Percentiles rank a stretch among this genome's conserved stretches.
Evolutionary conservation across 2,329 filamentous ascomycete genomes (phyloP).

Genomic region (Alternaria sp.): DNA sequence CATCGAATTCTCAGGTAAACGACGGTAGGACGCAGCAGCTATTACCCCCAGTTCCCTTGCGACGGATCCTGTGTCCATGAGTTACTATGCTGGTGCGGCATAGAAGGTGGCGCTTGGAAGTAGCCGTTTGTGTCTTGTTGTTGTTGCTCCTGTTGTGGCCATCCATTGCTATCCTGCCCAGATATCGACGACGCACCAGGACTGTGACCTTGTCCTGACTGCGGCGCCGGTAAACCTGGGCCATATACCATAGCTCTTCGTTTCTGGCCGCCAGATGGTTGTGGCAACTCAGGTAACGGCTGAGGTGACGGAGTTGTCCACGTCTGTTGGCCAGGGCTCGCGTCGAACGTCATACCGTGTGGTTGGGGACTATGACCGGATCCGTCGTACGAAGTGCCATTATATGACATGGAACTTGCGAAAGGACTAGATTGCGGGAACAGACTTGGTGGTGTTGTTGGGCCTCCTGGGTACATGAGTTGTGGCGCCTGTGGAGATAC

Average conservation of each 20-base stretch:
- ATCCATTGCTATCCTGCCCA: conserved; percentile 3
- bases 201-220: conserved; percentile 17
- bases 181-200: conserved; percentile 14
- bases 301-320: conserved; percentile 40
- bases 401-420: conserved; percentile 39
- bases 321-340: conserved; percentile 23
- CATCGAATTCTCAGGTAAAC: too few species aligned
- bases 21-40: too few species aligned
- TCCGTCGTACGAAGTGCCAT: conserved; percentile 32
- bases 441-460: conserved; percentile 41
- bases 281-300: conserved; percentile 42
- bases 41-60: conserved; percentile 15
- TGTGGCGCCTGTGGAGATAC: conserved; percentile 35
- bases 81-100: conserved; percentile 12
- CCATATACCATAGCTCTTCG: conserved; percentile 44
- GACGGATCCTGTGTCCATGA: conserved; percentile 4
- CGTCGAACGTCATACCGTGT: conserved; percentile 23
- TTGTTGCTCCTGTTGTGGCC: conserved; percentile 4
- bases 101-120: conserved; percentile 6
- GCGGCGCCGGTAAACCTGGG: conserved; percentile 27
- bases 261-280: conserved; percentile 41
- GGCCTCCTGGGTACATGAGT: conserved; percentile 34
- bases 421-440: conserved; percentile 43
- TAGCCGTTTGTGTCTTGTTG: conserved; percentile 8
- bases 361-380: conserved; percentile 25